Evolutionary conservation across 176 grass and related monocot genomes (phyloP), one percentile per base, ranked within the genome.

Genomic region (Cymbopogon citratus): DNA sequence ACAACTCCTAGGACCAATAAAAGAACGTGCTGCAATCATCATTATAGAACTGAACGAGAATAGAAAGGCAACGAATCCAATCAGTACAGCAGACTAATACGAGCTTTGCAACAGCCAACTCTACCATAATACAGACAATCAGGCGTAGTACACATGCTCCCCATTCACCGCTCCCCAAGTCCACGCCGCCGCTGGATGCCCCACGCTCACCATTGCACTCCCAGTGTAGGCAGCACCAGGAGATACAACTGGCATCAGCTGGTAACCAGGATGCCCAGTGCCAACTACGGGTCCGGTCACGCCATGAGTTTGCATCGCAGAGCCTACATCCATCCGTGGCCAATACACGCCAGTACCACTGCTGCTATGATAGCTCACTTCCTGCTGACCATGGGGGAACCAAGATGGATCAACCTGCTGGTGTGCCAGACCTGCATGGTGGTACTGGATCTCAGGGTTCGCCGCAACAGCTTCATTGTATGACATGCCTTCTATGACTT

Each of bases 281-380:
- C 70, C 71, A 38, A 12, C 77, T 61, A 63, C 83, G 62, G 10
- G 40, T 18, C 60, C 72, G 7, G 71, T 80, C 59, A 2, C 7
- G 38, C 19, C 62, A 9, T 14, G 62, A 79, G 57, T 68, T 75
- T 25, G 77, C 23, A 19, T 71, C 12, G 29, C 11, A 66, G 34
- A 48, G 29, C 48, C 60, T 16, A 9, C 27, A 0, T 77, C 73
- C 26, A 67, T 45, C 56, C 23, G 45, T 14, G n/a, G 31, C 23
- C 59, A 72, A 27, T 86, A 83, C 54, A 70, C 38, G 9, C 36
- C 68, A 0, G 77, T 70, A 60, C 79, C 81, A 83, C 73, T 73
- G 34, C 69, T 61, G 51, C 80, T 83, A 81, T 73, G 65, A 26
- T 24, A 43, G 19, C 77, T 68, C n/a, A 79, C 10, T 0, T 68